Percentiles rank a stretch among this genome's conserved stretches.
Evolutionary conservation across 306 rosid genomes (phyloP).

Genomic region (Inga leiocalycina): DNA sequence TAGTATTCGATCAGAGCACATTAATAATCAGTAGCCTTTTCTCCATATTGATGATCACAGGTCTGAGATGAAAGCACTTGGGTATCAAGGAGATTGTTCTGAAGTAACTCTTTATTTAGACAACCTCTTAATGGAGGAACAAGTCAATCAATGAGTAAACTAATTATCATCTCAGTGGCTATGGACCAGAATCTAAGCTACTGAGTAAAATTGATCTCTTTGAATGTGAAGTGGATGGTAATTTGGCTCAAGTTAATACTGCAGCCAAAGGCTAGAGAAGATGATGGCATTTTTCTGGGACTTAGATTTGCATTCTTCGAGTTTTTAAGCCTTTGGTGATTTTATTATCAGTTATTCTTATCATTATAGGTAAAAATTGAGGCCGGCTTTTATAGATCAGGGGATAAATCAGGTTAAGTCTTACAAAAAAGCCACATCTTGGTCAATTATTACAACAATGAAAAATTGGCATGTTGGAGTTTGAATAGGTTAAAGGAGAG

Average conservation of each 20-base stretch:
- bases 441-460: not conserved
- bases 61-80: conserved; percentile 46
- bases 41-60: conserved; percentile 72
- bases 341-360: conserved; percentile 25
- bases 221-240: conserved; percentile 59
- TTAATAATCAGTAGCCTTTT: conserved; percentile 43
- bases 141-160: conserved; percentile 43
- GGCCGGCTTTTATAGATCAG: not conserved
- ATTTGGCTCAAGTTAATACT: conserved; percentile 49
- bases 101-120: conserved; percentile 52
- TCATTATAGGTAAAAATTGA: not conserved
- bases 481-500: not conserved
- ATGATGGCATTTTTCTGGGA: conserved; percentile 79
- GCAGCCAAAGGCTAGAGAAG: conserved; percentile 34
- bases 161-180: conserved; percentile 50
- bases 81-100: conserved; percentile 54
- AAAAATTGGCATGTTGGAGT: not conserved
- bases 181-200: conserved; percentile 47
- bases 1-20: not conserved
- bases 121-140: conserved; percentile 51
- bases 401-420: not conserved
- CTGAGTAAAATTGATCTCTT: conserved; percentile 67
- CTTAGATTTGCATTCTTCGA: conserved; percentile 63
- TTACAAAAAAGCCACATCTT: conserved; percentile 10
- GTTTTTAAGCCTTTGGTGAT: conserved; percentile 21